phyloP scores from a whole-genome alignment of 1,284 basidiomycete species.

The Apiotrichum veenhuisii region DNA sequence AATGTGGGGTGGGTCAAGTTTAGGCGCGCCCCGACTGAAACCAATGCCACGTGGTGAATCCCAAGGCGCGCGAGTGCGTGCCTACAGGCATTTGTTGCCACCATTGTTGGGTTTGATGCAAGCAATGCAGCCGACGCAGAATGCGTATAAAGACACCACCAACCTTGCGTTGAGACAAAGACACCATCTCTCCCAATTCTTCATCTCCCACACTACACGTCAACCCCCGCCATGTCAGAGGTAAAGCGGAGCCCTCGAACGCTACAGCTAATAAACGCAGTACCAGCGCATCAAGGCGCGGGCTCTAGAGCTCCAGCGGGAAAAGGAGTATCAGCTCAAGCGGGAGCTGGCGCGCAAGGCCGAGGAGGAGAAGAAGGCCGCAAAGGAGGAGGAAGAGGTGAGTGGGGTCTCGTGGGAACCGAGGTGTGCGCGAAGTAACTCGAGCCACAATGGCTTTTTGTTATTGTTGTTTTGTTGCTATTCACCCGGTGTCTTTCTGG shows the following conservation, averaged over 20 bases:
- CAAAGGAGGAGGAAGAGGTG: conserved; percentile 42
- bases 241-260: neutral
- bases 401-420: conserved; percentile 12
- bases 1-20: no score
- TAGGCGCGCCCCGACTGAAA: no score
- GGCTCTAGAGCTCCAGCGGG: conserved; percentile 34
- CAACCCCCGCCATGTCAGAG: conserved; percentile 20
- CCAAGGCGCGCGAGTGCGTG: no score
- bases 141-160: neutral
- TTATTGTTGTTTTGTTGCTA: neutral
- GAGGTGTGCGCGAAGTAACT: neutral
- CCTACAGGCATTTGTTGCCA: no score
- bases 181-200: neutral
- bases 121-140: no score
- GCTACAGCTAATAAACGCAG: conserved; percentile 15
- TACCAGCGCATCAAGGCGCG: conserved; percentile 40
- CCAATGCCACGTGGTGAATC: no score
- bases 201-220: neutral
- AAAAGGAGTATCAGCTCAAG: conserved; percentile 36
- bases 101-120: no score
- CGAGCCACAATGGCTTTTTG: neutral
- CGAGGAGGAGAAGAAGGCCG: conserved; percentile 31
- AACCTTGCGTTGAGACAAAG: no score
- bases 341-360: conserved; percentile 36
- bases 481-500: no score